These are phyloP conservation scores for Mesotaenium endlicherianum DNA, from an alignment of 139 green algal species.

Conservation along the genomic window DNA sequence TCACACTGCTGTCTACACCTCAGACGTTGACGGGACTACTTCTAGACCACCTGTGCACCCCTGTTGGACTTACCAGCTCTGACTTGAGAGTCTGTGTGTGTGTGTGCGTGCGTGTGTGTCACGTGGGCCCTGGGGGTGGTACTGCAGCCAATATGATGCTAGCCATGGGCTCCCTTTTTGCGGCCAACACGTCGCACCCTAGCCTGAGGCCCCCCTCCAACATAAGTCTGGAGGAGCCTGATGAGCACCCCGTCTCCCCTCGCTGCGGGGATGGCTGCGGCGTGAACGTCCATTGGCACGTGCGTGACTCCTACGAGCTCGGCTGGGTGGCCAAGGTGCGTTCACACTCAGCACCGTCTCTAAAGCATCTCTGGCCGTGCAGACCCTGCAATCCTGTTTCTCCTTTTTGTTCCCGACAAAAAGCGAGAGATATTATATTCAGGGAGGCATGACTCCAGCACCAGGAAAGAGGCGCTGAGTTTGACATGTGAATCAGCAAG, in stretches of 20 bases:
- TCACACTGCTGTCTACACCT: too few relatives aligned
- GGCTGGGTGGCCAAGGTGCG: not conserved
- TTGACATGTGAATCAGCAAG: too few relatives aligned
- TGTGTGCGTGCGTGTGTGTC: not conserved
- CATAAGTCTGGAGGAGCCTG: too few relatives aligned
- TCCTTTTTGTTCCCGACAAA: not conserved
- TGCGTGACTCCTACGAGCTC: not conserved
- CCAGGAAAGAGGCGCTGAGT: too few relatives aligned
- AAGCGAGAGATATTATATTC: too few relatives aligned
- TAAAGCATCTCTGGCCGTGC: not conserved
- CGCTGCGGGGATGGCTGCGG: not conserved
- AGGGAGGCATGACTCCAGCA: too few relatives aligned
- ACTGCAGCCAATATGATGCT: not conserved
- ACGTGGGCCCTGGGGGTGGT: not conserved
- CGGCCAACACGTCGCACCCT: not conserved
- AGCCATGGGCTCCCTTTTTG: not conserved
- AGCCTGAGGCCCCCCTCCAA: not conserved
- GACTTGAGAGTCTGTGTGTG: not conserved
- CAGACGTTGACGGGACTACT: too few relatives aligned
- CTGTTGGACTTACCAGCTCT: not conserved
- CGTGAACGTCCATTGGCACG: not conserved
- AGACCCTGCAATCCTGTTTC: not conserved
- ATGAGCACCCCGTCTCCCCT: not conserved
- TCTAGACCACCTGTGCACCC: too few relatives aligned
- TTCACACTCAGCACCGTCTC: not conserved